Base-by-base conservation (phyloP, 768 basidiomycete species). In the Mycena metata region DNA sequence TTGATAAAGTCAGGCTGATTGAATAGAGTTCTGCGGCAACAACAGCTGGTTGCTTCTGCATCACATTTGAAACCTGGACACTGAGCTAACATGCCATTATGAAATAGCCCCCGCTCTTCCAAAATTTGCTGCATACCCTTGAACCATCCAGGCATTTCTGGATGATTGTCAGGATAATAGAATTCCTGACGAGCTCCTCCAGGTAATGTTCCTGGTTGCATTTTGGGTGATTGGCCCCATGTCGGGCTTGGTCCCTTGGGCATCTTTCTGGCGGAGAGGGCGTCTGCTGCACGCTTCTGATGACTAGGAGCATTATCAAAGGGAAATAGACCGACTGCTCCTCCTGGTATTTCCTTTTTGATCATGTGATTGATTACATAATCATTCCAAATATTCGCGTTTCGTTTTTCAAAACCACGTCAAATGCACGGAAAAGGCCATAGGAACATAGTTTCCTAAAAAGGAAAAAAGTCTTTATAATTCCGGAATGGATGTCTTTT, bases 131-230 rank as follows among this genome's bases (percentile, higher is more conserved):
- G n/a, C 46, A 47, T 47, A 10, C 46, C 46, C 23, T 47, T 21
- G 46, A 47, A 47, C n/a, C 23, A 47, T 2, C 46, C 21, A 24
- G 46, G 46, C 46, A 19, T 5, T n/a, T 1, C 23, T 17, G 73
- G 73, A 60, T 81, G 79, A 59, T 78, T 60, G 26, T 76, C 69
- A 2, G 70, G 67, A 57, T 71, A 83, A 67, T 82, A 82, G 13
- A 84, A 69, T 13, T 57, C 19, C 60, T 83, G 81, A 23, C 57
- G 19, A 19, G 47, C 3, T 8, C 75, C 70, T 70, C 76, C 58
- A 1, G 69, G 41, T 16, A 78, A 59, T 9, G 3, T 33, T 15
- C 58, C 75, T 62, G 69, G 54, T 1, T 69, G 67, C 77, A 80
- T 79, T 2, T 46, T 15, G 30, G 71, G 60, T n/a, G n/a, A n/a